Conservation (phyloP, 345 rosid species). For the Aegle marmelos region DNA sequence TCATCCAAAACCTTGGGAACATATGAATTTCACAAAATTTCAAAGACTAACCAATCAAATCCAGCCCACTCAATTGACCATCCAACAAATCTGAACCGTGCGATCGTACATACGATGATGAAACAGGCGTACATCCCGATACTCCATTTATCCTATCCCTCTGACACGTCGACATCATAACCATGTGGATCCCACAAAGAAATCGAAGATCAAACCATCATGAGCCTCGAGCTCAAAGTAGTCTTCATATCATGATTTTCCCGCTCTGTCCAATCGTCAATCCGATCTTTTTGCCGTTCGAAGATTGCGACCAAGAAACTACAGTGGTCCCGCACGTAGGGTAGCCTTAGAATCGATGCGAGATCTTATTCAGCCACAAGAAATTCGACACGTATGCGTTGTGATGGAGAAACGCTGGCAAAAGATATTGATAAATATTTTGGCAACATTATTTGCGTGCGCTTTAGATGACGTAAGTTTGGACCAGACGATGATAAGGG, state of each 20-base stretch:
- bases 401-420: neutral
- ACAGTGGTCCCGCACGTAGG: constrained; percentile 30
- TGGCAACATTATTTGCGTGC: neutral
- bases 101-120: neutral
- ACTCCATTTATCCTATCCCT: constrained; percentile 6
- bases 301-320: constrained; percentile 21
- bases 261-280: constrained; percentile 12
- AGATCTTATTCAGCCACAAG: constrained; percentile 15
- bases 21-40: neutral
- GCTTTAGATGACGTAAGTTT: constrained; percentile 36
- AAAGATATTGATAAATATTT: constrained; percentile 10
- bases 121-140: constrained; percentile 12
- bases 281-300: neutral
- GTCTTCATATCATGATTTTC: neutral
- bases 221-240: neutral
- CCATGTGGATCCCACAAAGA: constrained; percentile 3
- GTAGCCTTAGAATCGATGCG: constrained; percentile 19
- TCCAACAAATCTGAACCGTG: neutral
- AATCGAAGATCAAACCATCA: neutral
- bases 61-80: neutral
- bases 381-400: constrained; percentile 5
- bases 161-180: constrained; percentile 28
- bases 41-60: neutral
- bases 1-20: constrained; percentile 21
- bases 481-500: constrained; percentile 24